Evolutionary conservation across 2,329 filamentous ascomycete species (phyloP).

Genomic region (Penicillium sp.): DNA sequence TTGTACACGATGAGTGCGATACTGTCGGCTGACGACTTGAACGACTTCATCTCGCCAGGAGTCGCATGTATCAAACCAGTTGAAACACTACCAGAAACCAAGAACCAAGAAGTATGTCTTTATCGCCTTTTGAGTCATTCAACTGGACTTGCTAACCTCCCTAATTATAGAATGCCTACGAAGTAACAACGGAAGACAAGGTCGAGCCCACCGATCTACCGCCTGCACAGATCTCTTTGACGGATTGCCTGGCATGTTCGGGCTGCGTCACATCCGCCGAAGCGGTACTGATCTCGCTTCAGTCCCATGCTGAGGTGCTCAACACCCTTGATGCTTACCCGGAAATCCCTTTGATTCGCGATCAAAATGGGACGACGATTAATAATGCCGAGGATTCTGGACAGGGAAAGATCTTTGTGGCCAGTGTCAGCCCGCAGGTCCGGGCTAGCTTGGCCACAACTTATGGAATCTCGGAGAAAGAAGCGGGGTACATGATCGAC

Average conservation of each 20-base stretch:
- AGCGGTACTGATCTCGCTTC: constrained; percentile 91
- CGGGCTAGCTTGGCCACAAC: constrained; percentile 86
- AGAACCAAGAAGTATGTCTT: constrained; percentile 46
- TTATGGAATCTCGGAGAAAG: constrained; percentile 69
- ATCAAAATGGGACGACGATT: constrained; percentile 44
- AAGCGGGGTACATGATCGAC: constrained; percentile 80
- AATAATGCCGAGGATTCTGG: constrained; percentile 34
- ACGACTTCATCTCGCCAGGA: constrained; percentile 97
- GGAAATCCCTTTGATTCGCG: constrained; percentile 38
- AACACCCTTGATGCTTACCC: constrained; percentile 69
- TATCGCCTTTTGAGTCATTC: constrained; percentile 7
- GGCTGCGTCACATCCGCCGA: constrained; percentile 97
- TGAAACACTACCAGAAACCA: constrained; percentile 76
- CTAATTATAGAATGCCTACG: constrained; percentile 60
- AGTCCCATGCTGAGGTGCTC: constrained; percentile 90
- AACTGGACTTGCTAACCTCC: constrained; percentile 16
- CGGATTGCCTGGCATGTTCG: constrained; percentile 95
- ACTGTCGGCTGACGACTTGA: constrained; percentile 92
- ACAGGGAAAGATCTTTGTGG: constrained; percentile 79
- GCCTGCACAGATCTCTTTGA: constrained; percentile 90
- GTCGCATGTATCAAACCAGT: constrained; percentile 98
- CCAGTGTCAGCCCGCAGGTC: constrained; percentile 88
- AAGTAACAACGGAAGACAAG: constrained; percentile 92
- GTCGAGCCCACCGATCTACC: constrained; percentile 58
- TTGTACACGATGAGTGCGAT: constrained; percentile 81